A percentile compares a stretch with the other conserved stretches of the same genome.
phyloP scores from a whole-genome alignment of 306 rosid species.

The Medicago arabica region DNA sequence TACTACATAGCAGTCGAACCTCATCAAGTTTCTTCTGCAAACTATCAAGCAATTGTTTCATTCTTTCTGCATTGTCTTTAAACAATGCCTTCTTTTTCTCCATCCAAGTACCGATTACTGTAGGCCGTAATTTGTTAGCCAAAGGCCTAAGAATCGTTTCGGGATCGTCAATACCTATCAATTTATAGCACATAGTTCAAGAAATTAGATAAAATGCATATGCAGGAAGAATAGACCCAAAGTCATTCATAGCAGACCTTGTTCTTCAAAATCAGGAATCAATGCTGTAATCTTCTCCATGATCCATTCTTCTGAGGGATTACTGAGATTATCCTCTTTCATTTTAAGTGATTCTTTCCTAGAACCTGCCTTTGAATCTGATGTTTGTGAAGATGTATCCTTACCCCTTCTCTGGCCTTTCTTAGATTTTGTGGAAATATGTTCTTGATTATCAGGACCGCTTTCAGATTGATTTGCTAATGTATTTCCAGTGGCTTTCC shows the following conservation, averaged over 20 bases:
- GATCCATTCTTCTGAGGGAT: conserved; percentile 94
- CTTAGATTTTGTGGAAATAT: conserved; percentile 71
- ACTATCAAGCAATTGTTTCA: conserved; percentile 77
- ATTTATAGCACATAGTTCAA: conserved; percentile 44
- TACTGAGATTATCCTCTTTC: conserved; percentile 66
- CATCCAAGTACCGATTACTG: conserved; percentile 74
- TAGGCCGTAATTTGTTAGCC: conserved; percentile 78
- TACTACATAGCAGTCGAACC: conserved; percentile 59
- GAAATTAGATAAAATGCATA: conserved; percentile 37
- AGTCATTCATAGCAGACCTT: conserved; percentile 64
- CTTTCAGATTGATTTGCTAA: conserved; percentile 60
- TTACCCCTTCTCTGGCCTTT: conserved; percentile 87
- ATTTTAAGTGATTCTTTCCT: conserved; percentile 70
- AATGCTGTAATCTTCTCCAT: conserved; percentile 71
- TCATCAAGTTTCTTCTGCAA: conserved; percentile 91
- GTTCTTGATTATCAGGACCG: conserved; percentile 73
- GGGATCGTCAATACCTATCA: conserved; percentile 78
- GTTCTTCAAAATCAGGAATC: conserved; percentile 88
- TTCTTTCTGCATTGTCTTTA: conserved; percentile 74
- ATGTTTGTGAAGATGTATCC: conserved; percentile 61
- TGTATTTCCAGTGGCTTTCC: conserved; percentile 61
- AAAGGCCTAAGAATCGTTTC: conserved; percentile 71
- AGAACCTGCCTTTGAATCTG: conserved; percentile 69
- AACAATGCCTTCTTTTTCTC: conserved; percentile 86
- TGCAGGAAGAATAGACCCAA: conserved; percentile 39